Percentiles rank a stretch among this genome's conserved stretches.
Evolutionary conservation across 164 flowering plant genomes (phyloP).

Genomic region (Brasenia schreberi): DNA sequence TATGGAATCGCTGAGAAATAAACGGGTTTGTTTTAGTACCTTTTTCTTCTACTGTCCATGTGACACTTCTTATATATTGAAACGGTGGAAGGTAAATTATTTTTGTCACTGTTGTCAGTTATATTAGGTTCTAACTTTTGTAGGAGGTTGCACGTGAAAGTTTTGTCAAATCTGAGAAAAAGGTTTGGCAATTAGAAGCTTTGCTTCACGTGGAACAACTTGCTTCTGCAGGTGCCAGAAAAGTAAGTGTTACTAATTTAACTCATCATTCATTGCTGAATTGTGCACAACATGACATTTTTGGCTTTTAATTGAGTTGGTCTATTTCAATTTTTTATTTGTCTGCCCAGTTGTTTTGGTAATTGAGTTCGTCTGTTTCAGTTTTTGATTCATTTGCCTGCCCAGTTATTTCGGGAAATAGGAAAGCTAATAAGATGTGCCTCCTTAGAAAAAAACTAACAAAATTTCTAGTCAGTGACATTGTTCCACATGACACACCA

Average conservation of each 20-base stretch:
- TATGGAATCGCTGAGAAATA: conserved; percentile 63
- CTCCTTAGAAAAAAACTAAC: too few relatives aligned
- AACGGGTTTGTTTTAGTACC: conserved; percentile 41
- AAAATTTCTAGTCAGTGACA: too few relatives aligned
- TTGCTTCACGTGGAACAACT: conserved; percentile 57
- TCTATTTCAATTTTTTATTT: too few relatives aligned
- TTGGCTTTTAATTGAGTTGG: neutral
- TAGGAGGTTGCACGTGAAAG: conserved; percentile 88
- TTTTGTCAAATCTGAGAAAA: conserved; percentile 71
- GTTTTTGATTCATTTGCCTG: too few relatives aligned
- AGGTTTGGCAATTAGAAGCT: conserved; percentile 71
- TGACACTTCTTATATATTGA: neutral
- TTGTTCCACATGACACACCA: too few relatives aligned
- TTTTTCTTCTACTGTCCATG: neutral
- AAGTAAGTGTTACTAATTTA: conserved; percentile 22
- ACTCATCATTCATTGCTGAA: neutral
- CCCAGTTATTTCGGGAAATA: too few relatives aligned
- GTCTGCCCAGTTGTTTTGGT: too few relatives aligned
- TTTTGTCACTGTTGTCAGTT: neutral
- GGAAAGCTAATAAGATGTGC: too few relatives aligned
- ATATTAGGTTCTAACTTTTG: conserved; percentile 2
- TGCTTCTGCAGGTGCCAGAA: conserved; percentile 35
- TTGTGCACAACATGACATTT: neutral
- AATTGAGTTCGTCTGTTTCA: too few relatives aligned
- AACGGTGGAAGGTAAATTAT: neutral